Conservation (phyloP, 75 land plant genomes). For the Cryptomeria japonica region DNA sequence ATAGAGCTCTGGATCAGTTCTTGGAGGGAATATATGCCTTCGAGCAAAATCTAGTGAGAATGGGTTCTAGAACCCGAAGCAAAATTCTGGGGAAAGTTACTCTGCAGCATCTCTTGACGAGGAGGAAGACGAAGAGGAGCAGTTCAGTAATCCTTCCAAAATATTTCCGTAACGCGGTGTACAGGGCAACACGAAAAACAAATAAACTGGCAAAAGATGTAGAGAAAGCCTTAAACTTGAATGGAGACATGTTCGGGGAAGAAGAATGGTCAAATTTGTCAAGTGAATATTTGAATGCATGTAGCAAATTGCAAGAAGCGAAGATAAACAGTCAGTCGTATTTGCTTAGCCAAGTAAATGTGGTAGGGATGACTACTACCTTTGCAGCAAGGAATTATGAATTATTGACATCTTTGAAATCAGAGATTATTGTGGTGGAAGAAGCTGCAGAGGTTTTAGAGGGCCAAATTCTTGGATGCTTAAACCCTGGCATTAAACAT, state of each 20-base stretch:
- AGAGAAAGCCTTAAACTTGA: not conserved
- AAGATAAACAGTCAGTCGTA: conserved; percentile 6
- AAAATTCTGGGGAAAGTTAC: not conserved
- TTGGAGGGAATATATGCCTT: conserved; percentile 11
- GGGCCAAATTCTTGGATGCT: conserved; percentile 36
- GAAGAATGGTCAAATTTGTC: not conserved
- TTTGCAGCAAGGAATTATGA: conserved; percentile 26
- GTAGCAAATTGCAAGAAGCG: not conserved
- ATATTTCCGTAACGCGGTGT: not conserved
- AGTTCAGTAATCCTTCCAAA: not conserved
- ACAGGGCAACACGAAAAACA: not conserved
- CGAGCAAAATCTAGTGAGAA: conserved; percentile 11
- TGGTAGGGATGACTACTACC: conserved; percentile 33
- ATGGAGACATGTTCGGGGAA: not conserved
- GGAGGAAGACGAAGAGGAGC: not conserved
- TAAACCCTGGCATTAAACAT: conserved; percentile 26
- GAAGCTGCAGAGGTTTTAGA: conserved; percentile 50
- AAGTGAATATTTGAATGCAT: conserved; percentile 13
- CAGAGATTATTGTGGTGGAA: conserved; percentile 41
- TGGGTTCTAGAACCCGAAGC: conserved; percentile 25
- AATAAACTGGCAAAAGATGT: not conserved
- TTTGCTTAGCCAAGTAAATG: conserved; percentile 18
- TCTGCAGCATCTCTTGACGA: not conserved
- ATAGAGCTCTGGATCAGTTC: conserved; percentile 30
- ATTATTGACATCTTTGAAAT: conserved; percentile 12